phyloP scores from a whole-genome alignment of 2,329 filamentous ascomycete species.

The Alternaria solani region DNA sequence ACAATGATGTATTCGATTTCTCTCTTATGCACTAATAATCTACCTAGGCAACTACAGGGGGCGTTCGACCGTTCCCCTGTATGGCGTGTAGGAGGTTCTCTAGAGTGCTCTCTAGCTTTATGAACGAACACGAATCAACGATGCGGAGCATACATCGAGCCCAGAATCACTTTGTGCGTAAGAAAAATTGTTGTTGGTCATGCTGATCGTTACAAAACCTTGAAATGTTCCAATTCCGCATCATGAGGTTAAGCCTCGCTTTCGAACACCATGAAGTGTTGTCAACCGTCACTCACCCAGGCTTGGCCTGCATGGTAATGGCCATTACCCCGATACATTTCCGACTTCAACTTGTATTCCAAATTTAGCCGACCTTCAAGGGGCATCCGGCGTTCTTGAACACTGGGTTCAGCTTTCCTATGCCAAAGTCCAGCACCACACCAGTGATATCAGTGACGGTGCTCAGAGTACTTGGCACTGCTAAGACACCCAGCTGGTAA shows the following conservation, averaged over 20 bases:
- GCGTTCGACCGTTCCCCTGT: too few species aligned
- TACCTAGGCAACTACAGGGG: too few species aligned
- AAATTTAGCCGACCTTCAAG: background rate
- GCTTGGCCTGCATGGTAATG: background rate
- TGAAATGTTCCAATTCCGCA: background rate
- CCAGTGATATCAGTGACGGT: conserved; percentile 20
- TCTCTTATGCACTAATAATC: too few species aligned
- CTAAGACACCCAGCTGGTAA: conserved; percentile 54
- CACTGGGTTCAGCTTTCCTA: conserved; percentile 31
- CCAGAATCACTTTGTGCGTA: background rate
- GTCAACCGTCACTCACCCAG: background rate
- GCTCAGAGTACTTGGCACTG: conserved; percentile 44
- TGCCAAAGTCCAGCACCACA: conserved; percentile 22
- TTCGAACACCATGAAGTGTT: background rate
- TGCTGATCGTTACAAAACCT: background rate
- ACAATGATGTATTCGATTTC: too few species aligned
- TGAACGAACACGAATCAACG: background rate
- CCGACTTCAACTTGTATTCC: background rate
- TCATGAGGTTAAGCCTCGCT: background rate
- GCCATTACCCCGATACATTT: background rate
- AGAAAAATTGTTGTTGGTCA: background rate
- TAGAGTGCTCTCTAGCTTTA: background rate
- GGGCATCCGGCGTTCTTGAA: conserved; percentile 54
- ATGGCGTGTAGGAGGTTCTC: too few species aligned
- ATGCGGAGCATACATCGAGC: too few species aligned